phyloP scores from a whole-genome alignment of 2,329 filamentous ascomycete species.

The Diplodia intermedia region DNA sequence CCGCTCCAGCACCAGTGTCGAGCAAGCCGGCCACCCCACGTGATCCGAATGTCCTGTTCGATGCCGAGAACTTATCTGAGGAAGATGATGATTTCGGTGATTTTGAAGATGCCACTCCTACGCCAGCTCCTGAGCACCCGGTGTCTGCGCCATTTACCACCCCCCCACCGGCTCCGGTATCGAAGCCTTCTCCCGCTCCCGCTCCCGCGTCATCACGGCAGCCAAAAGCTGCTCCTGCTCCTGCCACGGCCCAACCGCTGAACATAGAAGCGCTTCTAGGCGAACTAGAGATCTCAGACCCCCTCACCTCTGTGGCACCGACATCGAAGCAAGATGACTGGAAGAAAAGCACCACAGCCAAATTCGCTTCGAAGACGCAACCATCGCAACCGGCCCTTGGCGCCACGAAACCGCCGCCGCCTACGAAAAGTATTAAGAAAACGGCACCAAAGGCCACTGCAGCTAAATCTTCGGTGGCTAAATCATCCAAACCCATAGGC shows the following conservation, averaged over 20 bases:
- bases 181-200: not conserved
- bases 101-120: conserved; percentile 38
- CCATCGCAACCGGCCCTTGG: conserved; percentile 7
- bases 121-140: conserved; percentile 7
- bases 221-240: conserved; percentile 36
- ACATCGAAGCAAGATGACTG: conserved; percentile 27
- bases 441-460: conserved; percentile 36
- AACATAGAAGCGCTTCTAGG: conserved; percentile 27
- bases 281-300: conserved; percentile 22
- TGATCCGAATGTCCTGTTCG: conserved; percentile 50
- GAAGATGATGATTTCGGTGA: conserved; percentile 48
- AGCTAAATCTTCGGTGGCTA: conserved; percentile 1
- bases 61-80: conserved; percentile 48
- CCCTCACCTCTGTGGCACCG: conserved; percentile 25
- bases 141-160: conserved; percentile 33
- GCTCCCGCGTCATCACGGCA: conserved; percentile 29
- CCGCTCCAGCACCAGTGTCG: not conserved
- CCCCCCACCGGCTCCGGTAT: not conserved
- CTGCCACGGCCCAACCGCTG: conserved; percentile 9
- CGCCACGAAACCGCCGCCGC: conserved; percentile 40
- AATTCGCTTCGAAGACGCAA: conserved; percentile 25
- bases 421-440: conserved; percentile 27
- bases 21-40: conserved; percentile 33
- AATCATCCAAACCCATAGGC: conserved; percentile 10
- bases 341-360: conserved; percentile 29